Conservation (phyloP, 345 rosid species). For the Arabidopsis arenosa region DNA sequence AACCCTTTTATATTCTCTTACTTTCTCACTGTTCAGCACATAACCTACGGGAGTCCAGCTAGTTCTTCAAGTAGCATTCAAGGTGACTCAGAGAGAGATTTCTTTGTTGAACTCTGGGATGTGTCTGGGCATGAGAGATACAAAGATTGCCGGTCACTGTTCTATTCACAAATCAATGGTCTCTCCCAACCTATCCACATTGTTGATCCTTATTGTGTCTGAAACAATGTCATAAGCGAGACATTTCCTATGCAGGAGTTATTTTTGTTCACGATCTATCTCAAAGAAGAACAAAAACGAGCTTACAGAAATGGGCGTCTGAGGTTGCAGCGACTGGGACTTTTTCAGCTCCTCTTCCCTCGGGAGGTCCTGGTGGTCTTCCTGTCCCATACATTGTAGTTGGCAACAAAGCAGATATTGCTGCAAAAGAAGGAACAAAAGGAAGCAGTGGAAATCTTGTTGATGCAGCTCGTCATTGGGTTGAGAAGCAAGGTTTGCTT, state of each 20-base stretch:
- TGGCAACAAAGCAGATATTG: conserved; percentile 97
- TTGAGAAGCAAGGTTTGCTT: conserved; percentile 99
- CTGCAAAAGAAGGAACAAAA: conserved; percentile 86
- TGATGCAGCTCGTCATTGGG: conserved; percentile 99
- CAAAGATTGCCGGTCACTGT: conserved; percentile 92
- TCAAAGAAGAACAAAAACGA: conserved; percentile 93
- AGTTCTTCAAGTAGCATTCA: conserved; percentile 92
- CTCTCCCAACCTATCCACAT: conserved; percentile 6
- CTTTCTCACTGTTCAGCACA: conserved; percentile 57
- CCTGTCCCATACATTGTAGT: conserved; percentile 94
- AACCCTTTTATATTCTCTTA: conserved; percentile 25
- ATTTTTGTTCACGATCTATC: conserved; percentile 97
- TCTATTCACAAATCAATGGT: conserved; percentile 97
- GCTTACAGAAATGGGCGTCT: conserved; percentile 95
- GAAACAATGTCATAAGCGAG: conserved; percentile 11
- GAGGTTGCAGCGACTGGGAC: conserved; percentile 89
- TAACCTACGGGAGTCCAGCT: conserved; percentile 72
- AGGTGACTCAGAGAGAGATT: conserved; percentile 94
- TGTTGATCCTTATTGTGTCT: conserved; percentile 22
- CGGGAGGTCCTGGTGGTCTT: conserved; percentile 97
- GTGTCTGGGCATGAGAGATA: conserved; percentile 97
- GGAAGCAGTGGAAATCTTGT: conserved; percentile 99
- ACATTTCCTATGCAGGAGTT: conserved; percentile 61
- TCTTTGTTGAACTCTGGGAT: conserved; percentile 99
- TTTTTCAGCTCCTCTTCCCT: conserved; percentile 90